A percentile compares a stretch with the other conserved stretches of the same genome.
Evolutionary conservation across 2,329 filamentous ascomycete genomes (phyloP).

Genomic region (Neurospora sp.): DNA sequence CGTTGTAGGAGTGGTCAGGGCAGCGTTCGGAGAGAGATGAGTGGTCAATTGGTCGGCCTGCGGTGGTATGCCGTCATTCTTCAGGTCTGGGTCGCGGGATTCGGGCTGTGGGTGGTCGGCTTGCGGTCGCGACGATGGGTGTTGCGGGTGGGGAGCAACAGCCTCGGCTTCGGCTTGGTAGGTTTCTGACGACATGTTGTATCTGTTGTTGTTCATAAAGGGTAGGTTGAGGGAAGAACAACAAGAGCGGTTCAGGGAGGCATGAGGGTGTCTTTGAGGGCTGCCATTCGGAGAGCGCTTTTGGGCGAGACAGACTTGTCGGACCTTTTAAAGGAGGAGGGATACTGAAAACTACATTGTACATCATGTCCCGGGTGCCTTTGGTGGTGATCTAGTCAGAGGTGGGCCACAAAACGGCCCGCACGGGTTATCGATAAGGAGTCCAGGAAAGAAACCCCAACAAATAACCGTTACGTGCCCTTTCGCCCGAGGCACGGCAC

Average conservation of each 20-base stretch:
- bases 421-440: conserved; percentile 6
- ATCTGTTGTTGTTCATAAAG: not conserved
- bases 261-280: conserved; percentile 11
- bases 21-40: not conserved
- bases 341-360: conserved; percentile 23
- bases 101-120: not conserved
- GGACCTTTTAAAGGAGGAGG: conserved; percentile 13
- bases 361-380: conserved; percentile 19
- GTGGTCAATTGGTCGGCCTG: not conserved
- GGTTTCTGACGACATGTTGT: conserved; percentile 15
- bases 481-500: not conserved
- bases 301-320: conserved; percentile 5
- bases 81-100: not conserved
- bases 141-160: conserved; percentile 1
- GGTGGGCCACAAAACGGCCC: not conserved
- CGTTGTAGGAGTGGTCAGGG: conserved; percentile 1
- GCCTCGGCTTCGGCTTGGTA: conserved; percentile 16
- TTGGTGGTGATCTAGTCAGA: not conserved
- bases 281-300: conserved; percentile 9
- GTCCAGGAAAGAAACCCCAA: not conserved
- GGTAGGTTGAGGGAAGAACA: conserved; percentile 1
- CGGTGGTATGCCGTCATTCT: conserved; percentile 1
- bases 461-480: not conserved
- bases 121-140: conserved; percentile 5
- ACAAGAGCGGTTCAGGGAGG: conserved; percentile 14